Base-by-base conservation (phyloP, 345 rosid species). In the Linum usitatissimum region DNA sequence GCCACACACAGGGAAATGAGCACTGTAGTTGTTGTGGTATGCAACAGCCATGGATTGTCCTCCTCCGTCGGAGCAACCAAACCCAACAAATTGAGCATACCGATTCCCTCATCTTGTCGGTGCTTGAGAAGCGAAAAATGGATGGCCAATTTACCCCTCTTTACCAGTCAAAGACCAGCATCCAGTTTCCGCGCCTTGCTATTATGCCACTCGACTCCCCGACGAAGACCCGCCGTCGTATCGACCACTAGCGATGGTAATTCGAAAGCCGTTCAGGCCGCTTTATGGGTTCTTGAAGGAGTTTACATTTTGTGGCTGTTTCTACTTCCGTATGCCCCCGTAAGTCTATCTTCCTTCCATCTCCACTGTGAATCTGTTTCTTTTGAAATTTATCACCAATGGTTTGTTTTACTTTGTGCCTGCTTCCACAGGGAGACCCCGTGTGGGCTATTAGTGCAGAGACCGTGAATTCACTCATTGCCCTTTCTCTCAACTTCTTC, bases 401-500 rank as follows among this genome's bases (percentile, higher is more conserved):
- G 18, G 23, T 65, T 55, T 38, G 5, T 21, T 31, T 28, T 56
- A 8, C 10, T 31, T 34, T 67, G 21, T 64, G 55, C 59, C 71
- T 59, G 53, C 15, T 67, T 30, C 51, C 42, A 68, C 80, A 90
- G 97, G 94, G 97, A 61, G 94, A 93, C 81, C 96, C 97, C 3
- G 94, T 90, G 61, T 90, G 97, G 94, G 88, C 85, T 4, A 84
- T 90, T 66, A 86, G 91, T 71, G 66, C 86, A 3, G 86, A 84
- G 30, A 90, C 99, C 1, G 73, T 93, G 36, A 75, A 77, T 68
- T 83, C 83, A 55, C 90, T 93, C 38, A 39, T 83, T 67, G 91
- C 90, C 18, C 97, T 93, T 57, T 87, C 90, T 31, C 77, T 93
- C 59, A 93, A 93, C 71, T 89, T 93, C 86, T 90, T 90, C 96